Evolutionary conservation across 768 basidiomycete genomes (phyloP).

Genomic region (Boletus insuetus): DNA sequence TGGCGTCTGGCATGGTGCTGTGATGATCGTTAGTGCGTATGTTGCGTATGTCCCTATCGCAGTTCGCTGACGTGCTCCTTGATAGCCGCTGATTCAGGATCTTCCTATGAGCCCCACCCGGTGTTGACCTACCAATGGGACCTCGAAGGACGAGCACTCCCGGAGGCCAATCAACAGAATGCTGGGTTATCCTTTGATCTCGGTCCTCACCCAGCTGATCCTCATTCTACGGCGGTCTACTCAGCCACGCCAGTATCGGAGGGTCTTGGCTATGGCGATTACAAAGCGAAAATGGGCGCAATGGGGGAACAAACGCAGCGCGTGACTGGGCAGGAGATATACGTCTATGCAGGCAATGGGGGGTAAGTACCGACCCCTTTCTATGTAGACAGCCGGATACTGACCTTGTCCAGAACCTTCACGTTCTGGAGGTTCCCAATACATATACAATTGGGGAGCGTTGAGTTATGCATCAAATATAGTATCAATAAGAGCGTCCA

Average conservation of each 20-base stretch:
- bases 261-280: constrained; percentile 4
- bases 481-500: constrained; percentile 76
- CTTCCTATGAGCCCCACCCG: constrained; percentile 73
- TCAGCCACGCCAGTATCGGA: constrained; percentile 11
- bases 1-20: constrained; percentile 85
- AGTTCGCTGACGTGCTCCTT: not conserved
- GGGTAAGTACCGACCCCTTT: constrained; percentile 39
- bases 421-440: constrained; percentile 96
- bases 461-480: constrained; percentile 79
- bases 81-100: constrained; percentile 74
- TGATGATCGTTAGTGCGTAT: constrained; percentile 80
- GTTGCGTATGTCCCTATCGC: not conserved
- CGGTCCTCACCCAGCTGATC: constrained; percentile 74
- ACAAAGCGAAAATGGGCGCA: constrained; percentile 18
- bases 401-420: constrained; percentile 53
- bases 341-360: constrained; percentile 56
- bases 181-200: constrained; percentile 48
- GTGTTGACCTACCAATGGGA: constrained; percentile 73
- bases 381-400: not conserved
- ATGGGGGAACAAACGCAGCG: constrained; percentile 38
- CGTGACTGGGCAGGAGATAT: constrained; percentile 67
- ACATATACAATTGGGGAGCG: constrained; percentile 66
- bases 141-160: constrained; percentile 39
- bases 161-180: constrained; percentile 14
- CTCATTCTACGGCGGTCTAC: constrained; percentile 48